phyloP scores from a whole-genome alignment of 345 rosid species.

The Laguncularia racemosa region DNA sequence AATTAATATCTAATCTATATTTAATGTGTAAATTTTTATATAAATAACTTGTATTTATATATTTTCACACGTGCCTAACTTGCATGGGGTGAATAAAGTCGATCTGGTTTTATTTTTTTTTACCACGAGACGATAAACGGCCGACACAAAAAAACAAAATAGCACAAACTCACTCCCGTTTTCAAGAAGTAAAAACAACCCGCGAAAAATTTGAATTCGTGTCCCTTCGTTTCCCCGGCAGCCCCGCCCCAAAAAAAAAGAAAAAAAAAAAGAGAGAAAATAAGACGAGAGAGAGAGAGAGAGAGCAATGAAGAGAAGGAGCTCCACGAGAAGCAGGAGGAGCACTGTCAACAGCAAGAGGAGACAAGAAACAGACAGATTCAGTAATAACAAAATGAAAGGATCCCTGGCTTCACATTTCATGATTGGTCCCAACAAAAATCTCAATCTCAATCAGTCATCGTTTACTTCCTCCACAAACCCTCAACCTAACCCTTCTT shows the following conservation, averaged over 20 bases:
- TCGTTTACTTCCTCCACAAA: constrained; percentile 16
- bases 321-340: constrained; percentile 34
- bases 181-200: background rate
- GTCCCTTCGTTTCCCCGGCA: background rate
- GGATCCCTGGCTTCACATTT: constrained; percentile 13
- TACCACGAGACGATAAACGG: too few species aligned
- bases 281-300: constrained; percentile 4
- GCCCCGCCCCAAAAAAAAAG: background rate
- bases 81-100: background rate
- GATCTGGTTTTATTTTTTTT: background rate
- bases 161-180: background rate
- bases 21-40: too few species aligned
- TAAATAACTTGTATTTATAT: too few species aligned
- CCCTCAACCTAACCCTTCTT: constrained; percentile 25
- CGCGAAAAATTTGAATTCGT: background rate
- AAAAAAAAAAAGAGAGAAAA: background rate
- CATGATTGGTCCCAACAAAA: background rate
- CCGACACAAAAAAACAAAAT: too few species aligned
- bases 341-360: constrained; percentile 16
- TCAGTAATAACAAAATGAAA: constrained; percentile 33
- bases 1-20: too few species aligned
- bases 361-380: constrained; percentile 28
- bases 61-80: too few species aligned
- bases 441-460: constrained; percentile 17
- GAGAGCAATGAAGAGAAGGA: constrained; percentile 14